phyloP scores from a whole-genome alignment of 2,329 filamentous ascomycete species.

The Trichoderma breve region DNA sequence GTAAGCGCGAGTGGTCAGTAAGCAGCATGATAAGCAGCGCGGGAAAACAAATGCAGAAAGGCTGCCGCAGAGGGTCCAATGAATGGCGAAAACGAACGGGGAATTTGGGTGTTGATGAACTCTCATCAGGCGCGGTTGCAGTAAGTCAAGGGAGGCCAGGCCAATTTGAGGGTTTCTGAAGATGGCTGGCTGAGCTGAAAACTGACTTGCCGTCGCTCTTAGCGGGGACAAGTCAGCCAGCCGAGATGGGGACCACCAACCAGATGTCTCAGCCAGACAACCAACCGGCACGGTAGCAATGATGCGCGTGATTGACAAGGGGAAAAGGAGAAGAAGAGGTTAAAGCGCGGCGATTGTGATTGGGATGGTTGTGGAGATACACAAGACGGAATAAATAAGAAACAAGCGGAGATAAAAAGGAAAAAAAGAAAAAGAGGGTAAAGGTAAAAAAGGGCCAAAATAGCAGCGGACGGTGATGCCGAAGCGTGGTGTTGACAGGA shows the following conservation, averaged over 20 bases:
- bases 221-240: slow-evolving; percentile 12
- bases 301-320: background rate
- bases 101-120: background rate
- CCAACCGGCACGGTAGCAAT: background rate
- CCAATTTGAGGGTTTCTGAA: background rate
- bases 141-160: slow-evolving; percentile 9
- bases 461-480: slow-evolving; percentile 10
- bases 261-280: slow-evolving; percentile 7
- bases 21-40: slow-evolving; percentile 21
- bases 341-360: background rate
- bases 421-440: background rate
- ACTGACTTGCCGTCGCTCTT: background rate
- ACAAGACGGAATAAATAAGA: background rate
- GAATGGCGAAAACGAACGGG: background rate
- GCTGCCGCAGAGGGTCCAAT: background rate
- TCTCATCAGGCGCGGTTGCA: background rate
- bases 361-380: background rate
- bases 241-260: slow-evolving; percentile 8
- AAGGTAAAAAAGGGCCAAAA: background rate
- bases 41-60: background rate
- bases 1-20: slow-evolving; percentile 37
- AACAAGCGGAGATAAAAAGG: background rate
- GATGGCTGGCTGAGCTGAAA: slow-evolving; percentile 2
- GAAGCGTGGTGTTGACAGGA: slow-evolving; percentile 1
- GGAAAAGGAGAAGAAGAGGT: background rate